A percentile compares a stretch with the other conserved stretches of the same genome.
phyloP scores from a whole-genome alignment of 2,329 filamentous ascomycete genomes.

The Xylaria multiplex region DNA sequence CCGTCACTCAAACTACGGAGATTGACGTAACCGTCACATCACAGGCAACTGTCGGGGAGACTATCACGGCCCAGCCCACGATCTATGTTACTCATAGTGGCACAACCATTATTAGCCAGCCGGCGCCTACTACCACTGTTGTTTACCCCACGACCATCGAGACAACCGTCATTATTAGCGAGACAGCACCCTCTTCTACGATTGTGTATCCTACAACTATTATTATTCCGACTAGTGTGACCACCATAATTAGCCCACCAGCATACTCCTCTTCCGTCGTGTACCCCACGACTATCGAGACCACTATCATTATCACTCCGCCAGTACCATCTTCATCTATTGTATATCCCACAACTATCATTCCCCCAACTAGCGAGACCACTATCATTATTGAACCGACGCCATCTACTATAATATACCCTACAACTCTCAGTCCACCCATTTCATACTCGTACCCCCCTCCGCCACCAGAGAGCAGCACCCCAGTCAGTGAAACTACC shows the following conservation, averaged over 20 bases:
- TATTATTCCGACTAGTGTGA: neutral
- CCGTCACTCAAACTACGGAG: constrained; percentile 54
- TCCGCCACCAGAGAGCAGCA: constrained; percentile 12
- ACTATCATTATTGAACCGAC: neutral
- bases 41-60: constrained; percentile 48
- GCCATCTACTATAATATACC: neutral
- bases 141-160: constrained; percentile 37
- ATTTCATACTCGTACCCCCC: constrained; percentile 5
- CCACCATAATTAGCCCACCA: neutral
- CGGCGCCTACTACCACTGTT: constrained; percentile 42
- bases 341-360: neutral
- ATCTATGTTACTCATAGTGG: constrained; percentile 47
- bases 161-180: constrained; percentile 15
- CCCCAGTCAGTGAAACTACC: constrained; percentile 43
- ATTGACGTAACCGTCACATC: constrained; percentile 55
- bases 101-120: constrained; percentile 49
- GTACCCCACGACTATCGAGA: constrained; percentile 1
- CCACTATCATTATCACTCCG: neutral
- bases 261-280: neutral
- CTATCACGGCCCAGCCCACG: constrained; percentile 50
- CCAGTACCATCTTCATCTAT: neutral
- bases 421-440: constrained; percentile 7
- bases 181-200: constrained; percentile 19
- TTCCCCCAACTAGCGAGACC: neutral
- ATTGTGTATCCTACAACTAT: constrained; percentile 20